Evolutionary conservation across 345 rosid species (phyloP), one percentile per base, ranked within the genome.

Genomic region (Microcos paniculata): DNA sequence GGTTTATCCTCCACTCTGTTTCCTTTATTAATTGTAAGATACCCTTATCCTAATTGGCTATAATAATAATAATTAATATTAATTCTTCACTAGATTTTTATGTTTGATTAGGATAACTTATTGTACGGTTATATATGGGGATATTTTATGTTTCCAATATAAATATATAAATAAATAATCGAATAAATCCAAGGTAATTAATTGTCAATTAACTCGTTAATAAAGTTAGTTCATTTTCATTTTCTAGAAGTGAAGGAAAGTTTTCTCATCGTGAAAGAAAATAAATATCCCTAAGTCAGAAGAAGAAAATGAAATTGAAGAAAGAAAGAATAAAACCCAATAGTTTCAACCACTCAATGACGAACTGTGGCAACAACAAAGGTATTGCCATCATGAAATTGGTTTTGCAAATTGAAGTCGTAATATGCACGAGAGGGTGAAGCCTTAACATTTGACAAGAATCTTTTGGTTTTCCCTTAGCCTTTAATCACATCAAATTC

Each of bases 361-460:
- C 33, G n/a, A 65, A 42, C 76, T 40, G 58, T 58, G 45, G 26
- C 53, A n/a, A n/a, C n/a, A n/a, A 46, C 24, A 31, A 72, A 43
- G 1, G 38, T 28, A 8, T 28, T 19, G 61, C 46, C 55, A 23
- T 28, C 64, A 14, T 24, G 75, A 16, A 64, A 15, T 48, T 48
- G n/a, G 31, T 51, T 23, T 24, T 14, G 23, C 31, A 65, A 51
- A 21, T 67, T 38, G 64, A 42, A 58, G 42, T 62, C 75, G 79
- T 70, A 53, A 75, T 21, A 31, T 75, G 48, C 33, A 79, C 72
- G 72, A 42, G 53, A 40, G 53, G 24, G 52, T 45, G 48, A 52
- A 26, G 38, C 57, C 74, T 74, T 59, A 56, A 59, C 16, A 59
- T 45, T 74, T 31, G 69, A 57, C 73, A 57, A 66, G 62, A 78